A percentile compares a stretch with the other conserved stretches of the same genome.
Evolutionary conservation across 805 yeast species (phyloP).

Genomic region (Wickerhamiella dianesei): DNA sequence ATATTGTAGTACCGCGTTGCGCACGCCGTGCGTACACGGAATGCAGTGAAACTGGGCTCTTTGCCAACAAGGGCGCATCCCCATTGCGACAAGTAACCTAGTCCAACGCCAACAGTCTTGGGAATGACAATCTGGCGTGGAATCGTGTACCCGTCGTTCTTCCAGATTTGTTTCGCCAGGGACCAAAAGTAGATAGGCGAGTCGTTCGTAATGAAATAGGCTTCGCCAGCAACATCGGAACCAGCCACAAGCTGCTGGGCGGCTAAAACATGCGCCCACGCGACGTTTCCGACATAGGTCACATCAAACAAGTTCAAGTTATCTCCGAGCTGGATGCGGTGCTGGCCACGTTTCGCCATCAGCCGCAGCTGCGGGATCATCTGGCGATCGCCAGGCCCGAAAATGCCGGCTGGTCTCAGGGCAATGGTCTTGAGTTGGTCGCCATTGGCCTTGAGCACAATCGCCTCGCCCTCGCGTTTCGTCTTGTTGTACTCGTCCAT

Average conservation of each 20-base stretch:
- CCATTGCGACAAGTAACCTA: slow-evolving; percentile 71
- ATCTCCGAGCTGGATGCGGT: slow-evolving; percentile 87
- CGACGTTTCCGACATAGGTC: slow-evolving; percentile 97
- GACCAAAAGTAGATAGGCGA: slow-evolving; percentile 96
- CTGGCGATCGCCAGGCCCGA: slow-evolving; percentile 98
- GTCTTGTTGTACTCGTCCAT: slow-evolving; percentile 97
- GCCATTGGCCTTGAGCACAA: slow-evolving; percentile 63
- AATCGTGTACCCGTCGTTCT: slow-evolving; percentile 81
- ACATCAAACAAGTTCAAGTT: slow-evolving; percentile 89
- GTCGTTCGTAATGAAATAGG: slow-evolving; percentile 85
- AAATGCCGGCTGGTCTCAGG: slow-evolving; percentile 92
- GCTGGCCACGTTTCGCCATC: slow-evolving; percentile 73
- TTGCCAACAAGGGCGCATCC: slow-evolving; percentile 58
- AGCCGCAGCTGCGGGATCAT: slow-evolving; percentile 81
- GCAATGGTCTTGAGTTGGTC: slow-evolving; percentile 62
- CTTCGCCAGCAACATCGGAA: slow-evolving; percentile 61
- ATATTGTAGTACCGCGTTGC: slow-evolving; percentile 91
- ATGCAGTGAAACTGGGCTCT: slow-evolving; percentile 91
- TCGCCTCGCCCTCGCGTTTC: slow-evolving; percentile 77
- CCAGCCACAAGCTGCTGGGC: slow-evolving; percentile 53
- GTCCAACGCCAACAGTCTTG: slow-evolving; percentile 61
- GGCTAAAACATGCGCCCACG: slow-evolving; percentile 90
- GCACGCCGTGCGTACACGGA: slow-evolving; percentile 83
- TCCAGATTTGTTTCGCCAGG: slow-evolving; percentile 92
- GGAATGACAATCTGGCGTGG: slow-evolving; percentile 51